Conservation (phyloP, 2,329 filamentous ascomycete genomes). For the Trichoderma sp. region DNA sequence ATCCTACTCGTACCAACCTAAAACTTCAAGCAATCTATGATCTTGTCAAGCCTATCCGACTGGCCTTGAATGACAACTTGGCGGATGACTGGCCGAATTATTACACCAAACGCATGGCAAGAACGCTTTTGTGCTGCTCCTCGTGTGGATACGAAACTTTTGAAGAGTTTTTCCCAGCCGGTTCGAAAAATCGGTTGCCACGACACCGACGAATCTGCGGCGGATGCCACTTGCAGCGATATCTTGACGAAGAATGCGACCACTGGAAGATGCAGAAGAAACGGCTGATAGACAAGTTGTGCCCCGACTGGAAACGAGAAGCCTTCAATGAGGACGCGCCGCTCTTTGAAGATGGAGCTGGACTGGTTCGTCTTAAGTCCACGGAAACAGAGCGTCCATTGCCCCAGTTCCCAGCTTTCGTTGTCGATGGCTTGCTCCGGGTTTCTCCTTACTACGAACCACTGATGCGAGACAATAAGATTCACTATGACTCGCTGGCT, state of each 20-base stretch:
- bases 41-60: conserved; percentile 40
- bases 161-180: conserved; percentile 39
- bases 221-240: conserved; percentile 38
- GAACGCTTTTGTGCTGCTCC: conserved; percentile 37
- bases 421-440: conserved; percentile 29
- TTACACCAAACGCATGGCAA: conserved; percentile 37
- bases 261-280: conserved; percentile 36
- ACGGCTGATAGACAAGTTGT: conserved; percentile 33
- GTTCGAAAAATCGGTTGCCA: background rate
- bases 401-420: conserved; percentile 13
- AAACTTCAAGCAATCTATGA: conserved; percentile 38
- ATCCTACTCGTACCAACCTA: conserved; percentile 5
- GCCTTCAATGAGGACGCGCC: conserved; percentile 43
- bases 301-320: conserved; percentile 34
- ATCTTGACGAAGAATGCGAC: conserved; percentile 40
- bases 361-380: conserved; percentile 34
- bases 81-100: conserved; percentile 34
- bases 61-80: conserved; percentile 34
- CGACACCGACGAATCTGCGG: conserved; percentile 36
- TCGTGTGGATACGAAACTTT: conserved; percentile 43
- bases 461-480: conserved; percentile 38
- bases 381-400: conserved; percentile 26
- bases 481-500: conserved; percentile 38
- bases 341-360: conserved; percentile 29
- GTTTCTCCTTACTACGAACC: conserved; percentile 13